Evolutionary conservation across 2,329 filamentous ascomycete genomes (phyloP).

Genomic region (Xylariaceae sp.): DNA sequence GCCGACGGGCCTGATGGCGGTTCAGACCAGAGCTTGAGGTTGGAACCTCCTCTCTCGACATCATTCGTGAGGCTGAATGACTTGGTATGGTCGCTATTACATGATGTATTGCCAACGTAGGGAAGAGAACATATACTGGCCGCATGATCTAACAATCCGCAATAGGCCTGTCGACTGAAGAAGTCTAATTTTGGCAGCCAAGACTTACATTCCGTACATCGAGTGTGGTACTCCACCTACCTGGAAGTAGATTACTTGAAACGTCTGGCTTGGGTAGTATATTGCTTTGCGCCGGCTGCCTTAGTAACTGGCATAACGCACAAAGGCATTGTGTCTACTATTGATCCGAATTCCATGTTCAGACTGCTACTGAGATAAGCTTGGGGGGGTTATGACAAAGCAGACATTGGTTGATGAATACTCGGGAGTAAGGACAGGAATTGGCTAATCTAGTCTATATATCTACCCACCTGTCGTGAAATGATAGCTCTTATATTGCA

Average conservation of each 20-base stretch:
- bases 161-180: conserved; percentile 2
- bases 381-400: too few species aligned
- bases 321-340: conserved; percentile 16
- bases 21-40: conserved; percentile 28
- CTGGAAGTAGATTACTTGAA: conserved; percentile 27
- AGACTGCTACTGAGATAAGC: too few species aligned
- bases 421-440: too few species aligned
- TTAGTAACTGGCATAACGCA: conserved; percentile 15
- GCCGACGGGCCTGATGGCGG: neutral
- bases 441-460: too few species aligned
- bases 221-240: conserved; percentile 34
- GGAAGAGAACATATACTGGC: too few species aligned
- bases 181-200: conserved; percentile 15
- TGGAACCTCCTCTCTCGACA: conserved; percentile 26
- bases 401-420: too few species aligned
- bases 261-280: neutral
- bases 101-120: conserved; percentile 24
- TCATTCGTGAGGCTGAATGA: conserved; percentile 30
- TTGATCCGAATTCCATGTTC: conserved; percentile 1
- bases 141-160: conserved; percentile 21
- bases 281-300: conserved; percentile 8
- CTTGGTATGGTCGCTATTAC: conserved; percentile 21
- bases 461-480: too few species aligned
- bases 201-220: conserved; percentile 30
- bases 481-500: too few species aligned